phyloP scores from a whole-genome alignment of 2,329 filamentous ascomycete species.

The Massarina eburnea region DNA sequence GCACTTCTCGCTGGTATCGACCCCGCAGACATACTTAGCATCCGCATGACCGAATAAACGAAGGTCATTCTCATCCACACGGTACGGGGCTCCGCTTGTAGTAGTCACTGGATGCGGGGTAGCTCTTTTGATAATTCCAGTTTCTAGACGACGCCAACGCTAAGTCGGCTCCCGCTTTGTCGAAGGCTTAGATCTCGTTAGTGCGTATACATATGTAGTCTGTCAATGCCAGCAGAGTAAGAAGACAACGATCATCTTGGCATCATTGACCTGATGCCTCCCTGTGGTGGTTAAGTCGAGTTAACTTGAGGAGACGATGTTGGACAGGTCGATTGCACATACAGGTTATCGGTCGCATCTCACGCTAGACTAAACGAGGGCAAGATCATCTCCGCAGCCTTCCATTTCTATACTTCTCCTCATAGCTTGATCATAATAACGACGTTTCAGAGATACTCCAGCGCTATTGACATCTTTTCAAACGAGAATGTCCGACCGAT shows the following conservation, averaged over 20 bases:
- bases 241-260: background rate
- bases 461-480: conserved; percentile 33
- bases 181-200: conserved; percentile 25
- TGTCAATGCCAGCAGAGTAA: too few relatives aligned
- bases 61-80: background rate
- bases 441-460: conserved; percentile 39
- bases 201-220: too few relatives aligned
- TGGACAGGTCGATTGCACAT: background rate
- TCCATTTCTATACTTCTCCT: background rate
- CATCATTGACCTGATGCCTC: too few relatives aligned
- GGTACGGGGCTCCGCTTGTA: background rate
- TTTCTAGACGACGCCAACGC: conserved; percentile 3
- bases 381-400: conserved; percentile 3
- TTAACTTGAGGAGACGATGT: too few relatives aligned
- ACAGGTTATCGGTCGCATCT: background rate
- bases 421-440: conserved; percentile 26
- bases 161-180: conserved; percentile 2
- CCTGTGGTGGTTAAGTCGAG: too few relatives aligned
- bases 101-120: conserved; percentile 6
- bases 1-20: background rate
- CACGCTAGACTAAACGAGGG: background rate
- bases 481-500: conserved; percentile 41
- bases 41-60: background rate
- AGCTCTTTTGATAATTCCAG: conserved; percentile 2
- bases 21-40: background rate